phyloP scores from a whole-genome alignment of 2,329 filamentous ascomycete species.

The Fusarium gaditjirri region DNA sequence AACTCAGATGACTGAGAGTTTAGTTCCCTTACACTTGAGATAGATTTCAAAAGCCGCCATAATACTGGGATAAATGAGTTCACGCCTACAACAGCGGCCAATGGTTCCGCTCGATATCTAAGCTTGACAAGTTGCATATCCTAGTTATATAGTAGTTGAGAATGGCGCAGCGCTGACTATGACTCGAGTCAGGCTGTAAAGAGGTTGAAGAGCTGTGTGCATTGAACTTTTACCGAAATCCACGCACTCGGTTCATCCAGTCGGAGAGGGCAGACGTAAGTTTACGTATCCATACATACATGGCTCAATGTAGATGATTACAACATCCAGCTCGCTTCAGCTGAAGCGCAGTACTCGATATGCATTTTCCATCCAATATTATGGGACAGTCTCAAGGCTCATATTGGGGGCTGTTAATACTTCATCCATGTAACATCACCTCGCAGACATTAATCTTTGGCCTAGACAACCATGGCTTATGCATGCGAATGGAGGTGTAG shows the following conservation, averaged over 20 bases:
- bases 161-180: constrained; percentile 8
- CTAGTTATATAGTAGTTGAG: not conserved
- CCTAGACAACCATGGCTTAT: not conserved
- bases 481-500: not conserved
- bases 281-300: not conserved
- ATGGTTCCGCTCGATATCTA: not conserved
- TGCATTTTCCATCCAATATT: not conserved
- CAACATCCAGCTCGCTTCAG: not conserved
- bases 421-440: not conserved
- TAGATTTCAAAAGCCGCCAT: not conserved
- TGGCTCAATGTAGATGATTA: not conserved
- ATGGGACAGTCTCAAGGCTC: not conserved
- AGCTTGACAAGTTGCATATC: not conserved
- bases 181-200: not conserved
- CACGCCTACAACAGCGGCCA: not conserved
- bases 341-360: not conserved
- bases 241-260: not conserved
- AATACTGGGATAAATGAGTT: not conserved
- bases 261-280: not conserved
- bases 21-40: not conserved
- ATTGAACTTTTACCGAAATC: not conserved
- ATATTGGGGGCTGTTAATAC: constrained; percentile 5
- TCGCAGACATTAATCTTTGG: not conserved
- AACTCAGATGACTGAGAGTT: not conserved
- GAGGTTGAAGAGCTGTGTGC: not conserved